Base-by-base conservation (phyloP, 208 protist species). In the Acanthamoeba culbertsoni region DNA sequence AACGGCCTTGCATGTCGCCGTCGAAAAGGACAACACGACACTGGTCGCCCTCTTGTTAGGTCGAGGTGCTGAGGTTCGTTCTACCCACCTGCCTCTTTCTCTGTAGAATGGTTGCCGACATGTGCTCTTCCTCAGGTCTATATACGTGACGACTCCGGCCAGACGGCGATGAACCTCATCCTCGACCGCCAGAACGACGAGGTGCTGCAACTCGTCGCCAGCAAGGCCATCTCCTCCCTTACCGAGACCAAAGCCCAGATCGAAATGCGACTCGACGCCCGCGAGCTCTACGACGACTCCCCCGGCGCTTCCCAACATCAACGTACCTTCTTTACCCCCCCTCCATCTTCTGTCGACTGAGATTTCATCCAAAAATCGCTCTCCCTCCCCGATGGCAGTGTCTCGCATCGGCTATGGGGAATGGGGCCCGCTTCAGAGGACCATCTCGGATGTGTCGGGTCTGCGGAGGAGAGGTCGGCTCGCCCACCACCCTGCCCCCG, bases 161-260 rank as follows among this genome's bases (percentile, higher is more conserved):
- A 90, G 12, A 90, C 82, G 57, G 82, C 82, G 12, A 90, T 90
- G 82, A 90, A 90, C 37, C 48, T 90, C 53, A 65, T 90, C 4
- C 82, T 90, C 57, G 82, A 90, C 23, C 82, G 48, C 0, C 82
- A 90, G 51, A 63, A 62, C 14, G 82, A 90, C 57, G 82, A 90
- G 26, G 48, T 90, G 31, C 82, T 90, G 31, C 59, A 90, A 20
- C 82, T 90, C 0, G 18, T 90, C 16, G 82, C 82, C 14, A 90
- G 51, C 82, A 90, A 90, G 51, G n/a, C 82, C 4, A 90, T 90
- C 2, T 90, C 82, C n/a, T 68, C 82, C 8, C 82, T 90, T 0
- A 28, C 31, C 4, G 82, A 90, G 82, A 46, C 51, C 43, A 90
- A 90, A 40, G 6, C 82, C 10, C 82, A 90, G 53, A 68, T 90